phyloP scores from a whole-genome alignment of 1,284 basidiomycete species.

The Trametes polyzona region DNA sequence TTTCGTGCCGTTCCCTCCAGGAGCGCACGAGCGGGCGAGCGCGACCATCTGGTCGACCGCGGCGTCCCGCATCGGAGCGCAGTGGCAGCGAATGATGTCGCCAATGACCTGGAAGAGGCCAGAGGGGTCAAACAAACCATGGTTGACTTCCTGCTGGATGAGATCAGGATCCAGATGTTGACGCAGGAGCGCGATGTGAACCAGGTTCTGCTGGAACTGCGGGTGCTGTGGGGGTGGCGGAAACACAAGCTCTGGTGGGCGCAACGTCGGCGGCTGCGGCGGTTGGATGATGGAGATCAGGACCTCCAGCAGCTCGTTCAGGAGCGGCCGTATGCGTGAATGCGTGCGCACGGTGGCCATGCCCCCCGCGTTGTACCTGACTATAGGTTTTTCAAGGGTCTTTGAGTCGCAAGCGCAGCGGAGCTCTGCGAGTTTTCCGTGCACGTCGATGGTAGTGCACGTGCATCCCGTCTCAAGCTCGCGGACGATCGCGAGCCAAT shows the following conservation, averaged over 20 bases:
- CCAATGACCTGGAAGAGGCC: slow-evolving; percentile 84
- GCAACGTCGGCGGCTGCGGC: slow-evolving; percentile 35
- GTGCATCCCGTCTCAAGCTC: slow-evolving; percentile 86
- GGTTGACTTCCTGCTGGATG: slow-evolving; percentile 81
- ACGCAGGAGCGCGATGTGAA: slow-evolving; percentile 60
- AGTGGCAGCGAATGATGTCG: slow-evolving; percentile 85
- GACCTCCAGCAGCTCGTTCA: slow-evolving; percentile 82
- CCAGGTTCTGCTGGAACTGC: slow-evolving; percentile 41
- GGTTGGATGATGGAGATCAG: slow-evolving; percentile 84
- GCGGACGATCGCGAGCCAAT: slow-evolving; percentile 82
- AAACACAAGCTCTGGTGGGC: slow-evolving; percentile 18
- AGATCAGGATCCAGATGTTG: slow-evolving; percentile 71
- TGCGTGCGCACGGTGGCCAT: slow-evolving; percentile 67
- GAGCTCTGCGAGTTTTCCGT: slow-evolving; percentile 56
- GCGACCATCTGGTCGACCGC: slow-evolving; percentile 85
- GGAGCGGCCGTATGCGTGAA: slow-evolving; percentile 74
- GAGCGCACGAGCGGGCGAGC: slow-evolving; percentile 61
- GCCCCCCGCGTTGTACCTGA: slow-evolving; percentile 46
- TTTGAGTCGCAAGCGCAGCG: slow-evolving; percentile 34
- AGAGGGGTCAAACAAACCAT: slow-evolving; percentile 80
- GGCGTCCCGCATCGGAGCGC: slow-evolving; percentile 90
- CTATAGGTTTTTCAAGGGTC: slow-evolving; percentile 41
- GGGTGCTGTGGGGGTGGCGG: slow-evolving; percentile 26
- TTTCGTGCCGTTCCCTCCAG: slow-evolving; percentile 54
- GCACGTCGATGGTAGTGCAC: slow-evolving; percentile 75